Conservation (phyloP, 495 filamentous ascomycete species). For the Amniculicola lignicola region DNA sequence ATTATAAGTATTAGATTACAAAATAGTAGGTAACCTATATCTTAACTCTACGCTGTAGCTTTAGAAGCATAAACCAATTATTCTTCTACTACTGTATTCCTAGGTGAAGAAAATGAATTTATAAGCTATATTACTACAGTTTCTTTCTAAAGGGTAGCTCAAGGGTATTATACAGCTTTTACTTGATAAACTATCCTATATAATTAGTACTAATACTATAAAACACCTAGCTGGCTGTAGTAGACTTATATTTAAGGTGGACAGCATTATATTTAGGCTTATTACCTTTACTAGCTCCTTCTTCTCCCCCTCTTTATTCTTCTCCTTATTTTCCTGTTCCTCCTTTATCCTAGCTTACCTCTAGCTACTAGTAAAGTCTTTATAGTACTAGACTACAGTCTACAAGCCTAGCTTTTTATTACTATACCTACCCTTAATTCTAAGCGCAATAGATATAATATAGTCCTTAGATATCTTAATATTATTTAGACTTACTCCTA, state of each 20-base stretch:
- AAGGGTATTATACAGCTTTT: conserved; percentile 16
- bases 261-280: conserved; percentile 18
- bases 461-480: conserved; percentile 11
- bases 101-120: conserved; percentile 22
- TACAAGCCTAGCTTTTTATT: too few species aligned
- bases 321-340: conserved; percentile 9
- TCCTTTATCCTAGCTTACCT: too few species aligned
- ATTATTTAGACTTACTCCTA: conserved; percentile 7
- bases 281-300: too few species aligned
- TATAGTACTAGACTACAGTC: too few species aligned
- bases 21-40: conserved; percentile 18
- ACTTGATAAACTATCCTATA: conserved; percentile 20
- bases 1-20: conserved; percentile 22
- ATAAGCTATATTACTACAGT: conserved; percentile 13
- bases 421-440: too few species aligned
- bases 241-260: conserved; percentile 19
- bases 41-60: conserved; percentile 14
- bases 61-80: conserved; percentile 14
- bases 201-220: conserved; percentile 20
- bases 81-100: conserved; percentile 18
- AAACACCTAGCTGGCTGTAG: conserved; percentile 12
- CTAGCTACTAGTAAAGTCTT: too few species aligned
- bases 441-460: conserved; percentile 2
- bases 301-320: conserved; percentile 11
- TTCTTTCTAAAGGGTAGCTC: conserved; percentile 7